Base-by-base conservation (phyloP, 2,329 filamentous ascomycete genomes). In the Penicillium brevicompactum region DNA sequence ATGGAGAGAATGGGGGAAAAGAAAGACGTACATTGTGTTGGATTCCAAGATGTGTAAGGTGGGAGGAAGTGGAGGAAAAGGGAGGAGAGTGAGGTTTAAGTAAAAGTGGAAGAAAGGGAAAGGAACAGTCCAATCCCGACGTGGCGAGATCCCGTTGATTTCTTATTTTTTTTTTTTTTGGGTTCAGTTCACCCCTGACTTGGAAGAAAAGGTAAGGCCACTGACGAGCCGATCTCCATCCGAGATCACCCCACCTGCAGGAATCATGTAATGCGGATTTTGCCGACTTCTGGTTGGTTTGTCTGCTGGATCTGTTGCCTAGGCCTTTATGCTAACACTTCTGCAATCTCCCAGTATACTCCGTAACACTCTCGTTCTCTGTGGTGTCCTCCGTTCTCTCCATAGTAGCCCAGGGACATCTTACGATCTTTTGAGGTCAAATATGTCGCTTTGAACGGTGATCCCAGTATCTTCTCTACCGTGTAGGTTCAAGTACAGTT, bases 171-270 rank as follows among this genome's bases (percentile, higher is more conserved):
- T 38, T 46, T 46, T 51, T 50, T 52, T 61, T 63, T 53, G 51
- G 24, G 24, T 27, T 8, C 24, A 27, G 5, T 27, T 27, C 24
- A 37, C 66, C 65, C 65, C 53, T 60, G 51, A 57, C 41, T 34
- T 27, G 50, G 54, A 57, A 52, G 24, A 27, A 27, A 27, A 27
- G 24, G 24, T 70, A 66, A 67, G 66, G 67, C 69, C 68, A 71
- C 69, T 64, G 55, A 55, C 61, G 61, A 68, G 66, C 69, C 68
- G 69, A 69, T 64, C 64, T 55, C 57, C 62, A 60, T 64, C 63
- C 63, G 63, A 62, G 58, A 53, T 56, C 63, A 59, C 60, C 57
- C 48, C 13, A 50, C 48, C 49, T 40, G 53, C 49, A 47, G 43
- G 9, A 40, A 42, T 46, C 41, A 40, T 42, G 49, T 53, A 27